Evolutionary conservation across 345 rosid species (phyloP).

Genomic region (Luvunga scandens): DNA sequence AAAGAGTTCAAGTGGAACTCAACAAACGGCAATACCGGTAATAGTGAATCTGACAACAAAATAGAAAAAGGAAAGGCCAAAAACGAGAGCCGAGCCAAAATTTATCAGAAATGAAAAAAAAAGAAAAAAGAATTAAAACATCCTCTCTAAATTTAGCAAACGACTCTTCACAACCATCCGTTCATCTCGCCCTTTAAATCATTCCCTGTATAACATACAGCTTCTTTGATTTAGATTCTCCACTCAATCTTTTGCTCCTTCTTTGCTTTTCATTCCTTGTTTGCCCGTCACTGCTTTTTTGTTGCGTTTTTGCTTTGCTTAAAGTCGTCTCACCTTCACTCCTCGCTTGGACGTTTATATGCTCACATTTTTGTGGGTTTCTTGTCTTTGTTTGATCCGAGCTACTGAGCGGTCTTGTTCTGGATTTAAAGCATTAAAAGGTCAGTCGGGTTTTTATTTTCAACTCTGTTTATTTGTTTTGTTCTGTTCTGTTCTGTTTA

Average conservation of each 20-base stretch:
- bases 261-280: conserved; percentile 11
- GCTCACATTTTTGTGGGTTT: conserved; percentile 4
- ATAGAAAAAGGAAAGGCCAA: background rate
- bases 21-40: conserved; percentile 30
- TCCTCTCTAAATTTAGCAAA: conserved; percentile 24
- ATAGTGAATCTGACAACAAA: conserved; percentile 17
- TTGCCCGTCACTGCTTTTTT: conserved; percentile 6
- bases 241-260: conserved; percentile 7
- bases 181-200: conserved; percentile 11
- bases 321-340: conserved; percentile 1
- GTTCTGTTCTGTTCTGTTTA: background rate
- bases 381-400: background rate
- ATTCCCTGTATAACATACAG: background rate
- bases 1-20: conserved; percentile 1
- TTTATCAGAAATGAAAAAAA: background rate
- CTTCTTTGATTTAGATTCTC: conserved; percentile 7
- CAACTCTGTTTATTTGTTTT: background rate
- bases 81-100: conserved; percentile 7
- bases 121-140: background rate
- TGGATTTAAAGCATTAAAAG: background rate
- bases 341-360: background rate
- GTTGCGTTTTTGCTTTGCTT: background rate
- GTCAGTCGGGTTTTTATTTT: background rate
- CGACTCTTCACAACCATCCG: conserved; percentile 44
- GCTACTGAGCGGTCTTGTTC: background rate